These are phyloP conservation scores for Craterostigma plantagineum DNA, from an alignment of 257 asterid species.

Conservation along the genomic window DNA sequence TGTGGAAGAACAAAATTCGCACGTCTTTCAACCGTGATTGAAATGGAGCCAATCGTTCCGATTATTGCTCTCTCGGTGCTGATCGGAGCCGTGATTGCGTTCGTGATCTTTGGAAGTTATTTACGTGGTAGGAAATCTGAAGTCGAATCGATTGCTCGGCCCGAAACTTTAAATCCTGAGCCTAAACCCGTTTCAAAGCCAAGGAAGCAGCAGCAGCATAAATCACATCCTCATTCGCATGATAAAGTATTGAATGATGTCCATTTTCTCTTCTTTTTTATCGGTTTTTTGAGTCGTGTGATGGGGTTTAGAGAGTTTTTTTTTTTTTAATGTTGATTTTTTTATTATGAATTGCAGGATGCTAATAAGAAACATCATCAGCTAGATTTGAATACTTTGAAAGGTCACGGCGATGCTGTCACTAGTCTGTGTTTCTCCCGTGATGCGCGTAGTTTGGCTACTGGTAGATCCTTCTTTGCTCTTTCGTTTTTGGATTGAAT, in stretches of 20 bases:
- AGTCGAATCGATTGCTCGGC: constrained; percentile 48
- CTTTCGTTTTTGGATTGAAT: no score
- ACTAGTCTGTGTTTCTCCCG: constrained; percentile 68
- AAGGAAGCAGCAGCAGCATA: constrained; percentile 41
- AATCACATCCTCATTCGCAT: constrained; percentile 47
- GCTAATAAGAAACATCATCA: constrained; percentile 69
- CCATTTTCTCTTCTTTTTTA: constrained; percentile 7
- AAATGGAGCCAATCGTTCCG: constrained; percentile 52
- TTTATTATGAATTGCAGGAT: constrained; percentile 27
- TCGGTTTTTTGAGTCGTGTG: constrained; percentile 6
- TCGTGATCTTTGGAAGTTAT: constrained; percentile 39
- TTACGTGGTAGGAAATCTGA: constrained; percentile 52
- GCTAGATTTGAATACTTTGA: constrained; percentile 90
- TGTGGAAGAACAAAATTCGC: no score
- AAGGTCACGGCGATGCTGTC: constrained; percentile 93
- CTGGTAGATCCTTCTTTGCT: constrained; percentile 30
- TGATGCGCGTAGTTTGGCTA: constrained; percentile 66
- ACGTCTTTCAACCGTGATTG: neutral
- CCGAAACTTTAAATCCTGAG: constrained; percentile 24
- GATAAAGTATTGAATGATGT: constrained; percentile 44
- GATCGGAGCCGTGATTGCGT: constrained; percentile 59
- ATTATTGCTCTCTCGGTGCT: constrained; percentile 39
- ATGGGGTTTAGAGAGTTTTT: no score
- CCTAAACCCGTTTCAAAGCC: constrained; percentile 24
- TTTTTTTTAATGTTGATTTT: neutral